Evolutionary conservation across 2,329 filamentous ascomycete genomes (phyloP).

Genomic region (Calonectria hongkongensis): DNA sequence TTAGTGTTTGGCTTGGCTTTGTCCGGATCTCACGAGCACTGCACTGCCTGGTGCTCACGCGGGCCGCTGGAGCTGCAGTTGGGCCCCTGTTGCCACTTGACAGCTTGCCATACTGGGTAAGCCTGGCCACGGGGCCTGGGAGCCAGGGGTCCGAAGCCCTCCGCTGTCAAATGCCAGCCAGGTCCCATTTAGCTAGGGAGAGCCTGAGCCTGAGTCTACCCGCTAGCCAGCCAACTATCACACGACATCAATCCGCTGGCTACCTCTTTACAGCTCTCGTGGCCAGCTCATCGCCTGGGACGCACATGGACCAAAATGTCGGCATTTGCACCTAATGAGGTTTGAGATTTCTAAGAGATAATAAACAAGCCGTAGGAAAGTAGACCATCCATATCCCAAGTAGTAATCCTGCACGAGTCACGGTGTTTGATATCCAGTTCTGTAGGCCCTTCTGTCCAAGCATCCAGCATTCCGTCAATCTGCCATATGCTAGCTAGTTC

Average conservation of each 20-base stretch:
- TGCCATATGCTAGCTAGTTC: not conserved
- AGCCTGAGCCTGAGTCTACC: not conserved
- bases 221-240: not conserved
- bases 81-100: slow-evolving; percentile 21
- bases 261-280: not conserved
- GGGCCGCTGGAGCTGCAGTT: slow-evolving; percentile 28
- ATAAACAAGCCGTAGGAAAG: slow-evolving; percentile 25
- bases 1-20: slow-evolving; percentile 12
- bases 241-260: slow-evolving; percentile 5
- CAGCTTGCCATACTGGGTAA: slow-evolving; percentile 23
- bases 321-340: slow-evolving; percentile 13
- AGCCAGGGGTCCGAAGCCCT: slow-evolving; percentile 17
- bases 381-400: slow-evolving; percentile 17
- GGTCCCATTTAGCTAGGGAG: not conserved
- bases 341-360: slow-evolving; percentile 32
- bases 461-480: slow-evolving; percentile 30
- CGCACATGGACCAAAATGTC: not conserved
- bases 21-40: slow-evolving; percentile 20
- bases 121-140: slow-evolving; percentile 19
- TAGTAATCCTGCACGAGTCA: slow-evolving; percentile 9
- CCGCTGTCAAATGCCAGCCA: slow-evolving; percentile 27
- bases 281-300: not conserved
- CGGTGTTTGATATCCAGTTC: slow-evolving; percentile 33
- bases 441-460: slow-evolving; percentile 34
- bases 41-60: slow-evolving; percentile 28